Evolutionary conservation across 2,329 filamentous ascomycete species (phyloP), one percentile per base, ranked within the genome.

Genomic region (Pseudogymnoascus sp.): DNA sequence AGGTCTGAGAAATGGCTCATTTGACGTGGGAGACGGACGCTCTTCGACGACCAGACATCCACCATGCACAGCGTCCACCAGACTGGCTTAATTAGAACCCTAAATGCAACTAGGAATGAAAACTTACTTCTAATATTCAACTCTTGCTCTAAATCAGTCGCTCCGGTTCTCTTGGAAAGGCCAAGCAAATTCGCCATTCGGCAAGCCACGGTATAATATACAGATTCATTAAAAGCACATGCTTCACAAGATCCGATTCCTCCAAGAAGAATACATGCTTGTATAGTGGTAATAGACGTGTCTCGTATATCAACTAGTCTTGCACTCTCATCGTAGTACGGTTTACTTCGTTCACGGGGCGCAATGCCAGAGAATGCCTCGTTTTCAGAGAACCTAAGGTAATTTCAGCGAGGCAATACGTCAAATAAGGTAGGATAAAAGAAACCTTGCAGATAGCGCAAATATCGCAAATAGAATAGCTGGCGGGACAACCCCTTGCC

Each of bases 1-100:
- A 70, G 37, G 16, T 64, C 63, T n/a, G 65, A 63, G 14, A 65
- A 29, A 16, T 59, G 36, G 14, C 63, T 64, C 66, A 70, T 67
- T n/a, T 65, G 62, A 45, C 65, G 65, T 1, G 68, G 65, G 31
- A 70, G 67, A 11, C 64, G 39, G 10, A 70, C 66, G 4, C 63
- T 64, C 5, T 63, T 62, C n/a, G 68, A 70, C 8, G 66, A 67
- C 68, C 68, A 70, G n/a, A 68, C 65, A 63, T 70, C 68, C 18
- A 68, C 64, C 66, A 68, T 69, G 18, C 64, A 68, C 2, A 70
- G 47, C 5, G 68, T 65, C 64, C 67, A 69, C 67, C 68, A 70
- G 5, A 69, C 67, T 70, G 12, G 5, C 45, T 31, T n/a, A 14
- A 40, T 68, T 40, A 68, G 59, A 29, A 45, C 1, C 23, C 26